phyloP scores from a whole-genome alignment of 441 rosid genomes.

The Pelargonium fulgidum region DNA sequence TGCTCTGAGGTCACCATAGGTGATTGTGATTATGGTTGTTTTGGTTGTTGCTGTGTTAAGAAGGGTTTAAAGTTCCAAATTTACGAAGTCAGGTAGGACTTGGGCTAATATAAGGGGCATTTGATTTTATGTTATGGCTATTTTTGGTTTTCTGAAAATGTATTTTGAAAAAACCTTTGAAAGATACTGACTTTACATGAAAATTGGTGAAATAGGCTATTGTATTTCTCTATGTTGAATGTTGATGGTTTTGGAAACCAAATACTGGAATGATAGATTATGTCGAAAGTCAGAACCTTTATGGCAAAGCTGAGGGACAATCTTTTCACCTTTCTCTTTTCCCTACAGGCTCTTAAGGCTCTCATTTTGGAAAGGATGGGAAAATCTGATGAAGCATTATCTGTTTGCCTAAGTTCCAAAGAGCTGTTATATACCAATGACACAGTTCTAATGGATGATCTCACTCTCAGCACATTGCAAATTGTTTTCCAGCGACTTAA shows the following conservation, averaged over 20 bases:
- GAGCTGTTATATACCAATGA: slow-evolving; percentile 71
- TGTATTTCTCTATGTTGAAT: neutral
- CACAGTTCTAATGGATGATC: slow-evolving; percentile 80
- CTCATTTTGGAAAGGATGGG: slow-evolving; percentile 84
- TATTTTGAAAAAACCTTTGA: neutral
- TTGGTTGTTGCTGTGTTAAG: neutral
- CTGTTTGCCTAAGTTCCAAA: slow-evolving; percentile 64
- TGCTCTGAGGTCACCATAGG: too few relatives aligned
- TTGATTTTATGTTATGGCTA: neutral
- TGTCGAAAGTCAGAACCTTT: neutral
- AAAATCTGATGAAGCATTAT: slow-evolving; percentile 66
- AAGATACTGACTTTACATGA: neutral
- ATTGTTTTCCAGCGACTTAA: slow-evolving; percentile 90
- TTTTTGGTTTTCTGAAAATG: neutral
- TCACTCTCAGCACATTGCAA: slow-evolving; percentile 92
- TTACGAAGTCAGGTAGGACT: neutral
- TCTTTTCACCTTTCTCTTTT: slow-evolving; percentile 11
- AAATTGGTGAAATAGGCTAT: neutral
- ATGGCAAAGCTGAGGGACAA: neutral
- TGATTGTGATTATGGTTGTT: neutral
- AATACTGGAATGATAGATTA: too few relatives aligned
- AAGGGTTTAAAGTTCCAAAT: neutral
- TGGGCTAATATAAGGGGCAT: neutral
- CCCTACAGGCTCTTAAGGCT: slow-evolving; percentile 72
- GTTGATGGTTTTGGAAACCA: neutral